Conservation (phyloP, 73 alveolate species). For the Halteria grandinella region DNA sequence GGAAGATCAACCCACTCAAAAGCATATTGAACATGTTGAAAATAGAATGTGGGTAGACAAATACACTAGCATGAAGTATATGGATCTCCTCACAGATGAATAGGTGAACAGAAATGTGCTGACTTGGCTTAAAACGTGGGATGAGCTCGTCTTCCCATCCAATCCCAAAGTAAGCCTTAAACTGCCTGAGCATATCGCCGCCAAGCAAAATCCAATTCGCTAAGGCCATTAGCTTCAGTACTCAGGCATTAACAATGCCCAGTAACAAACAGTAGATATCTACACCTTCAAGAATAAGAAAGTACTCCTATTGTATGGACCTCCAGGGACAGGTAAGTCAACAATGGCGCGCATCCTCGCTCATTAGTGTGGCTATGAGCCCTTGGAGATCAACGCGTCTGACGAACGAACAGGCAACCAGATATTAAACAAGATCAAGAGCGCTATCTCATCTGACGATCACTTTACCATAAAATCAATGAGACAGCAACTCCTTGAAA, state of each 20-base stretch:
- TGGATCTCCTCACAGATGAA: constrained; percentile 86
- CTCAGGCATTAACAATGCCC: neutral
- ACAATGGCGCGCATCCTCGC: constrained; percentile 86
- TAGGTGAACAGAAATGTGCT: constrained; percentile 79
- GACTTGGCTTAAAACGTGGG: constrained; percentile 92
- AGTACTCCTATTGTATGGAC: constrained; percentile 82
- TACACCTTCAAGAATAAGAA: constrained; percentile 62
- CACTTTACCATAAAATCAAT: constrained; percentile 1
- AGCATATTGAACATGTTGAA: no score
- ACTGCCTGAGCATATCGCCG: constrained; percentile 2
- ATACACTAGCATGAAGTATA: constrained; percentile 72
- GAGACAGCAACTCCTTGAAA: no score
- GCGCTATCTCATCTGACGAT: constrained; percentile 11
- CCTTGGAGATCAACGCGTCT: constrained; percentile 67
- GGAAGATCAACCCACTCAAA: no score
- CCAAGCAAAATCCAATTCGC: neutral
- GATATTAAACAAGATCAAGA: constrained; percentile 47
- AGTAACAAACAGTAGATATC: neutral
- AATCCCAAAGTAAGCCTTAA: constrained; percentile 44
- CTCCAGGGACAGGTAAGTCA: constrained; percentile 92
- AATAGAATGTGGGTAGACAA: constrained; percentile 81
- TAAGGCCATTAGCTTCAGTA: neutral
- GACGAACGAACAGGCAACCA: constrained; percentile 65
- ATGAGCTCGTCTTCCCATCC: constrained; percentile 74
- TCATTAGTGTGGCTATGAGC: constrained; percentile 81